A percentile compares a stretch with the other conserved stretches of the same genome.
These are phyloP conservation scores for Eutrema yunnanense DNA, from an alignment of 345 rosid species.

Conservation along the genomic window DNA sequence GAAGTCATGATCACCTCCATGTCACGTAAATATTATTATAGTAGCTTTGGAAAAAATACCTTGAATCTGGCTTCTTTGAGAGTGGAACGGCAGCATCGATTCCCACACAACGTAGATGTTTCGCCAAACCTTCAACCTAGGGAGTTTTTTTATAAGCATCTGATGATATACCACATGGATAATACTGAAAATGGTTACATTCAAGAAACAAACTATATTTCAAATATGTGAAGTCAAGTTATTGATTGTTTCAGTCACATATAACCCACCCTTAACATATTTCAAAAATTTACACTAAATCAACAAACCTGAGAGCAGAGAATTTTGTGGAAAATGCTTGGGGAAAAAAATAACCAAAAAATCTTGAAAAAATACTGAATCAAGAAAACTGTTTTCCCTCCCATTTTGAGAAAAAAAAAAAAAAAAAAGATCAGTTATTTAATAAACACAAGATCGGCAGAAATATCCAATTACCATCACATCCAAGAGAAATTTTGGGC, in stretches of 20 bases:
- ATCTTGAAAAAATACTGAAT: background rate
- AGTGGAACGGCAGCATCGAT: constrained; percentile 80
- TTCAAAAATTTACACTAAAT: background rate
- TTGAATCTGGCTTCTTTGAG: constrained; percentile 66
- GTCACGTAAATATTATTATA: background rate
- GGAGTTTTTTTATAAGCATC: constrained; percentile 16
- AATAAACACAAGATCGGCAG: background rate
- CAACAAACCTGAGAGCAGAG: background rate
- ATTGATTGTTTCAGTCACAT: background rate
- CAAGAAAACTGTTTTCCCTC: background rate
- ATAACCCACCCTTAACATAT: background rate
- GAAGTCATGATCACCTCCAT: background rate
- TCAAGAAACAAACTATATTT: background rate
- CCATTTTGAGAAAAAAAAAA: background rate
- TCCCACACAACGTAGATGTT: constrained; percentile 90
- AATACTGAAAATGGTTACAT: background rate
- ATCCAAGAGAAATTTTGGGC: constrained; percentile 86
- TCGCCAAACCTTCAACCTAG: constrained; percentile 94
- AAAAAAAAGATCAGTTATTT: background rate
- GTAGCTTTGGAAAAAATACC: constrained; percentile 33
- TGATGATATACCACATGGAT: background rate
- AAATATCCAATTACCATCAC: constrained; percentile 58
- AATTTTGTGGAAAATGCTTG: background rate
- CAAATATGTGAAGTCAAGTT: background rate
- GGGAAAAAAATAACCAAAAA: background rate